Percentiles rank a stretch among this genome's conserved stretches.
These are phyloP conservation scores for Globisporangium nunn DNA, from an alignment of 352 stramenopile genomes.

Conservation along the genomic window DNA sequence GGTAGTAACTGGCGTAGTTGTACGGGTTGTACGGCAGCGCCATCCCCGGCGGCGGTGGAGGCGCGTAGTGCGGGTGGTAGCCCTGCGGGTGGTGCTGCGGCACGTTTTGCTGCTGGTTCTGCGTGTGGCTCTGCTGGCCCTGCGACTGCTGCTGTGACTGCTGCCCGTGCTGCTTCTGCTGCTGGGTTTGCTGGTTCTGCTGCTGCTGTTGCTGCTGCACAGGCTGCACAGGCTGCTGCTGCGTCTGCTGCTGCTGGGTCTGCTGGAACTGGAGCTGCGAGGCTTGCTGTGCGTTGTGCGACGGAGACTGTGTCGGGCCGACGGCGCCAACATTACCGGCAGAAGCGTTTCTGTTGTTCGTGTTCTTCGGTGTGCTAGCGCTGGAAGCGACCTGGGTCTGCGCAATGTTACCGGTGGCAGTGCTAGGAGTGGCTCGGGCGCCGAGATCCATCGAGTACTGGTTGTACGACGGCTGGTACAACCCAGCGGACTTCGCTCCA, in stretches of 20 bases:
- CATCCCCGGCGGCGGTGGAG: slow-evolving; percentile 80
- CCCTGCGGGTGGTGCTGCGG: slow-evolving; percentile 69
- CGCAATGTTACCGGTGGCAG: slow-evolving; percentile 21
- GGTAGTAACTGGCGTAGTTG: slow-evolving; percentile 83
- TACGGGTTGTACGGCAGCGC: slow-evolving; percentile 86
- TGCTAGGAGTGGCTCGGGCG: slow-evolving; percentile 16
- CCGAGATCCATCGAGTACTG: slow-evolving; percentile 82
- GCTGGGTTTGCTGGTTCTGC: slow-evolving; percentile 25
- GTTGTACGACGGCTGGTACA: slow-evolving; percentile 76
- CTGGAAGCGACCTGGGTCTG: slow-evolving; percentile 25
- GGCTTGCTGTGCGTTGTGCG: slow-evolving; percentile 37
- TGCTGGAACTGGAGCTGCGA: slow-evolving; percentile 30
- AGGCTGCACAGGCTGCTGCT: slow-evolving; percentile 6
- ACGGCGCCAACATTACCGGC: slow-evolving; percentile 15
- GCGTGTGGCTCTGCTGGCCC: slow-evolving; percentile 10
- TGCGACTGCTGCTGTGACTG: slow-evolving; percentile 13
- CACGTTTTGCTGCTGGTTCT: slow-evolving; percentile 27
- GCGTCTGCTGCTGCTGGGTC: slow-evolving; percentile 21
- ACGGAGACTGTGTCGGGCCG: slow-evolving; percentile 47
- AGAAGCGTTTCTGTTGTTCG: slow-evolving; percentile 3
- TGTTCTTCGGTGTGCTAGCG: slow-evolving; percentile 56
- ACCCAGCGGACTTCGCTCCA: slow-evolving; percentile 32
- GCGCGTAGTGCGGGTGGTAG: slow-evolving; percentile 79
- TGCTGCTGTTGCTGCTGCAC: slow-evolving; percentile 9
- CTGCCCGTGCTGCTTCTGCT: slow-evolving; percentile 21